Base-by-base conservation (phyloP, 176 grass and related monocot genomes). In the Avena sativa region DNA sequence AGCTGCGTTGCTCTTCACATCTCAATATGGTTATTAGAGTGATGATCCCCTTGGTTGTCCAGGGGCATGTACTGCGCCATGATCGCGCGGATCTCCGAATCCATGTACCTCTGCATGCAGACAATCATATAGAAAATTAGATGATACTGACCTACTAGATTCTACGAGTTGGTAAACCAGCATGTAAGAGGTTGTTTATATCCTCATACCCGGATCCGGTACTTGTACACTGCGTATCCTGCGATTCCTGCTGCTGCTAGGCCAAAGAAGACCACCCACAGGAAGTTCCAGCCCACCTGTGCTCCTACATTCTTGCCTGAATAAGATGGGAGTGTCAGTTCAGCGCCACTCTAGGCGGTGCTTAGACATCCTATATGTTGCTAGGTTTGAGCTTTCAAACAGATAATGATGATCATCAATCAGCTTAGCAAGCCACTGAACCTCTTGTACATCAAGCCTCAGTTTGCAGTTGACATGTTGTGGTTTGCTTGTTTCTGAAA, bases 51-150 rank as follows among this genome's bases (percentile, higher is more conserved):
- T 77, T 97, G 94, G 71, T 78, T 94, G 66, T 94, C 94, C 50
- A 97, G 81, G 67, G 92, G 94, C 92, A 97, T 92, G 92, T 94
- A 94, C 59, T 94, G 92, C 47, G 94, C 94, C 94, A 97, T 94
- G 80, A 97, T 97, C 21, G 94, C 94, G 2, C 92, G 92, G 74
- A 97, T 97, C 72, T 97, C 92, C 11, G 92, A 97, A 84, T 97
- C 94, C 92, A 94, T 97, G 68, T 97, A 94, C 38, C 94, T 94
- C 94, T 97, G 81, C 68, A 63, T 19, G 76, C 9, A 62, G 46
- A 56, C 3, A 81, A 92, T 17, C 3, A 83, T 14, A 60, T 30
- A 47, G 4, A 80, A 1, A 48, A 68, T 89, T 65, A 87, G 49
- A 85, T 72, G 40, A 5, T 14, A 40, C 74, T 77, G 50, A 36